These are phyloP conservation scores for Serendipita sp. DNA, from an alignment of 768 basidiomycete species.

Conservation along the genomic window DNA sequence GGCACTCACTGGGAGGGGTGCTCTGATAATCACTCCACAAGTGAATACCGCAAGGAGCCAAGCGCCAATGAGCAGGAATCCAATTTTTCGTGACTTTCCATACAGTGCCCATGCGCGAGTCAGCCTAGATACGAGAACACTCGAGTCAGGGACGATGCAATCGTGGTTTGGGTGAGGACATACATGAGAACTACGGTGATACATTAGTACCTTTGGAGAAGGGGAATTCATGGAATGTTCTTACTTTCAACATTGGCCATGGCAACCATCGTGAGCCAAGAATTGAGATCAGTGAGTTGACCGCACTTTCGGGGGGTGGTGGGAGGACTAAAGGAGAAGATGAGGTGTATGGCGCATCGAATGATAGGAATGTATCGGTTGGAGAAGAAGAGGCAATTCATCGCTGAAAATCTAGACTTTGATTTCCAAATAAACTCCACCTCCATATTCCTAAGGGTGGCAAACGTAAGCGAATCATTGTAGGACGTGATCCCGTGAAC, in stretches of 20 bases:
- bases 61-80: not conserved
- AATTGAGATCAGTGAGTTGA: not conserved
- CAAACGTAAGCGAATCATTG: not conserved
- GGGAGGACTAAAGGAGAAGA: not conserved
- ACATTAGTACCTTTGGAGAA: not conserved
- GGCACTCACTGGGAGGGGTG: not conserved
- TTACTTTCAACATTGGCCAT: not conserved
- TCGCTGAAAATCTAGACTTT: not conserved
- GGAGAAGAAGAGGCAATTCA: not conserved
- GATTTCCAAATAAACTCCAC: not conserved
- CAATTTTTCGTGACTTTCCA: not conserved
- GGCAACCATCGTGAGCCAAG: not conserved
- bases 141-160: not conserved
- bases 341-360: not conserved
- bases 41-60: not conserved
- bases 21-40: not conserved
- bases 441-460: not conserved
- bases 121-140: not conserved
- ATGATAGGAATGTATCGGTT: slow-evolving; percentile 1
- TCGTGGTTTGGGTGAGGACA: not conserved
- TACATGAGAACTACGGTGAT: not conserved
- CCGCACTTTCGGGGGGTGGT: not conserved
- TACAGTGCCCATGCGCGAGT: slow-evolving; percentile 2
- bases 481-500: not conserved
- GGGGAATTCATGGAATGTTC: not conserved